Percentiles rank a stretch among this genome's conserved stretches.
Evolutionary conservation across 23 red algal genomes (phyloP).

Genomic region (Gracilariopsis chorda): DNA sequence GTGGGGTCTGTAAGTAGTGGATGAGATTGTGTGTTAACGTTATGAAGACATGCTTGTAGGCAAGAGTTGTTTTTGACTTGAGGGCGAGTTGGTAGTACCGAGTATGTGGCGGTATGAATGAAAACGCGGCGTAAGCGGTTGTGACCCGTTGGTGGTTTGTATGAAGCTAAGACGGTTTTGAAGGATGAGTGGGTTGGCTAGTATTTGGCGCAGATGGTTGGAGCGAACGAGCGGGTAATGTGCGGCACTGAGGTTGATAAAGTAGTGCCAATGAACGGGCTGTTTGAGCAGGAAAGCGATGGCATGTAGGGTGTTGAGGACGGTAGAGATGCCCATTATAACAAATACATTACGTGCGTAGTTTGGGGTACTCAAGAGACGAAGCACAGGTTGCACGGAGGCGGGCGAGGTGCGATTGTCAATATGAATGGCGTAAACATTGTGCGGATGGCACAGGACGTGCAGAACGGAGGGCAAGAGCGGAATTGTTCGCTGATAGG

Average conservation of each 20-base stretch:
- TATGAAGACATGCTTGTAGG: neutral
- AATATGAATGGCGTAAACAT: slow-evolving; percentile 81
- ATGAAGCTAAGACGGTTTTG: neutral
- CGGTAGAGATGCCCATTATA: slow-evolving; percentile 74
- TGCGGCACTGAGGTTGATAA: slow-evolving; percentile 76
- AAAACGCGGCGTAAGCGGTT: neutral
- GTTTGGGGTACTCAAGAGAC: neutral
- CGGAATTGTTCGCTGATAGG: neutral
- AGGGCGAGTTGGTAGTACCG: neutral
- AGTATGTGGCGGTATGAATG: neutral
- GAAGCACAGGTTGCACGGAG: neutral
- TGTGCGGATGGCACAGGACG: slow-evolving; percentile 46
- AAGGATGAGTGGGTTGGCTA: neutral
- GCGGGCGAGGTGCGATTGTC: slow-evolving; percentile 55
- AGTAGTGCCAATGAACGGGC: slow-evolving; percentile 53
- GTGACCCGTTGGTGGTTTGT: neutral
- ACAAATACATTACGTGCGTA: slow-evolving; percentile 53
- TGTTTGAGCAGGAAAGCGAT: slow-evolving; percentile 60
- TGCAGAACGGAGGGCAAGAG: slow-evolving; percentile 29
- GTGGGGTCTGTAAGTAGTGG: neutral
- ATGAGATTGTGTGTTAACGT: neutral
- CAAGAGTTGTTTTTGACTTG: neutral
- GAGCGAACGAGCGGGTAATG: slow-evolving; percentile 71
- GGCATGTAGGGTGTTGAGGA: slow-evolving; percentile 74
- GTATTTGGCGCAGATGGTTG: slow-evolving; percentile 27